Base-by-base conservation (phyloP, 495 filamentous ascomycete species). In the Penicillium daleae region DNA sequence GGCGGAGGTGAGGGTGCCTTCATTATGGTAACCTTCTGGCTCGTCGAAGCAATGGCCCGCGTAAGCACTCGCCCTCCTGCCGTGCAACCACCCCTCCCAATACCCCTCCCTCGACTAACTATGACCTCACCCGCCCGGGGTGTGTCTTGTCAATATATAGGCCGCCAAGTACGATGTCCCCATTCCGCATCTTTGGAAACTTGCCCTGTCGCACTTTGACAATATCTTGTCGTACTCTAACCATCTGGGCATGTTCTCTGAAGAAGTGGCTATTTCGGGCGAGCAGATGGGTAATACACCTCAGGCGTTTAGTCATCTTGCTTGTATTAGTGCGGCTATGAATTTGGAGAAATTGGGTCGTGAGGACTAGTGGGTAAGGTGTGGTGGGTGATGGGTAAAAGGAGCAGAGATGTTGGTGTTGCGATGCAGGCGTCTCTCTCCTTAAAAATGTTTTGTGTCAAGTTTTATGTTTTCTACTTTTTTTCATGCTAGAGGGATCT, bases 1-100 rank as follows among this genome's bases (percentile, higher is more conserved):
- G 86, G 87, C 37, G 89, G 89, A 22, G 78, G 84, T 31, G 89
- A 92, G 73, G 89, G 89, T n/a, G 87, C 88, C 21, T 92, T 92
- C 68, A 84, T 83, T 69, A 91, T 92, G 88, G 89, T 88, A 61
- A 92, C 88, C 0, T 91, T 90, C 72, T 91, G 89, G 89, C 82
- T 90, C 4, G 86, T 90, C 4, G 89, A 91, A 70, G 87, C 89
- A n/a, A 78, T 92, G 75, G 89, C 88, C 26, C 81, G 89, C 39
- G 89, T 83, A 78, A 26, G 68, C 72, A 4, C 29, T 22, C 19
- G 2, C 8, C 42, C 10, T 12, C 40, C 40, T 10, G 19, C 8
- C 40, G 31, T 22, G 7, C 27, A 50, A 59, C 57, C 19, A 0
- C 21, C 42, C 19, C 8, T 22, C 3, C 2, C 40, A 19, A 10